A percentile compares a stretch with the other conserved stretches of the same genome.
phyloP scores from a whole-genome alignment of 371 early-diverging fungal genomes.

The Mucor plumbeus region DNA sequence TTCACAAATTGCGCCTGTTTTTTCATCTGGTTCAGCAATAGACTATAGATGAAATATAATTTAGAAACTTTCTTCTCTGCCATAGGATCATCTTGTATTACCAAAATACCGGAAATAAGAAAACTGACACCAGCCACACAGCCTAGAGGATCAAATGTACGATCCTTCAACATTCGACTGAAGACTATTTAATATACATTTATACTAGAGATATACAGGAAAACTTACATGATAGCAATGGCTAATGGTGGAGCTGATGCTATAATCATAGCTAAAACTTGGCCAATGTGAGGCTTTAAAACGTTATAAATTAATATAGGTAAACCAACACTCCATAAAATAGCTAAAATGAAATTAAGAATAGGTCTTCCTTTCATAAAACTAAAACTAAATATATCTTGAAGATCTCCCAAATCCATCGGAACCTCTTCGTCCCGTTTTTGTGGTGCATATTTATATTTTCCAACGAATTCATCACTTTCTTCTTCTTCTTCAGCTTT shows the following conservation, averaged over 20 bases:
- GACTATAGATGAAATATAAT: slow-evolving; percentile 26
- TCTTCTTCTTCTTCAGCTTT: slow-evolving; percentile 3
- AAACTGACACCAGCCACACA: slow-evolving; percentile 39
- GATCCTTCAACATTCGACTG: slow-evolving; percentile 36
- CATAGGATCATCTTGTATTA: slow-evolving; percentile 10
- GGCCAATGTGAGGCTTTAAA: slow-evolving; percentile 31
- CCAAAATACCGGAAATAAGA: slow-evolving; percentile 39
- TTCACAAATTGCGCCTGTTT: slow-evolving; percentile 42
- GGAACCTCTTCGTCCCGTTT: slow-evolving; percentile 28
- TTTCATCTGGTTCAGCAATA: slow-evolving; percentile 46
- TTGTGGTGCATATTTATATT: slow-evolving; percentile 20
- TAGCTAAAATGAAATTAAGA: slow-evolving; percentile 33
- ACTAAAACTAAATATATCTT: slow-evolving; percentile 34
- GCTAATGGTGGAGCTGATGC: slow-evolving; percentile 36
- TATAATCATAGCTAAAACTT: slow-evolving; percentile 34
- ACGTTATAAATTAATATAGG: slow-evolving; percentile 33
- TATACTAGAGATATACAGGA: background rate
- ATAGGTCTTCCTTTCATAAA: slow-evolving; percentile 36
- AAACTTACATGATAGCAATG: slow-evolving; percentile 30
- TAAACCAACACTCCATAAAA: slow-evolving; percentile 38
- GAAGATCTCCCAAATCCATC: slow-evolving; percentile 32
- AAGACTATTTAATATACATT: background rate
- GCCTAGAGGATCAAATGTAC: slow-evolving; percentile 34
- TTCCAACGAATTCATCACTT: slow-evolving; percentile 8
- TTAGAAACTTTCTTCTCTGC: too few relatives aligned